A percentile compares a stretch with the other conserved stretches of the same genome.
phyloP scores from a whole-genome alignment of 1,139 yeast genomes.

The Hyphopichia fennica region DNA sequence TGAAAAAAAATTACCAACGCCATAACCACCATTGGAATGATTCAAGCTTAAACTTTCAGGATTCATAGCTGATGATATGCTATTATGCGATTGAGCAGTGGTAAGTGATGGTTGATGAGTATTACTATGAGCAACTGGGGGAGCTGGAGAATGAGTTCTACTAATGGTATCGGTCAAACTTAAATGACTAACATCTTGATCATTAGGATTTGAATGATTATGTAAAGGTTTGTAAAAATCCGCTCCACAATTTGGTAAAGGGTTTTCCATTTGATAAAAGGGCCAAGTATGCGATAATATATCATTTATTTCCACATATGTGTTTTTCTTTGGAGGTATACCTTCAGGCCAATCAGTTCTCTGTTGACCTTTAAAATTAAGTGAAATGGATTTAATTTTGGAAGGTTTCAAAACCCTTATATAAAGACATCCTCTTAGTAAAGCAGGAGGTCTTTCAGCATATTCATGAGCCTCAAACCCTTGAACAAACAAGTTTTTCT shows the following conservation, averaged over 20 bases:
- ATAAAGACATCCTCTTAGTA: constrained; percentile 80
- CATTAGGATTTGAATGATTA: constrained; percentile 8
- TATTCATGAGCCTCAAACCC: constrained; percentile 75
- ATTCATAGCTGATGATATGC: constrained; percentile 6
- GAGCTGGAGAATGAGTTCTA: constrained; percentile 20
- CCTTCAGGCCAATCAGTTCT: constrained; percentile 99
- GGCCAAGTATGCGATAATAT: constrained; percentile 89
- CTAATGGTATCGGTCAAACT: constrained; percentile 26
- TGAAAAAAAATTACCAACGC: constrained; percentile 23
- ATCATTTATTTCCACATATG: constrained; percentile 62
- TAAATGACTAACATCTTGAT: constrained; percentile 33
- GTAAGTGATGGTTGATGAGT: background rate
- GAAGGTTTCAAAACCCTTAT: constrained; percentile 72
- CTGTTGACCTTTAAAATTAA: constrained; percentile 69
- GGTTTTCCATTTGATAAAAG: constrained; percentile 57
- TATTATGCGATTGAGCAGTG: background rate
- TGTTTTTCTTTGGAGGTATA: constrained; percentile 82
- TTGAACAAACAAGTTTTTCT: constrained; percentile 74
- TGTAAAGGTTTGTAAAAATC: constrained; percentile 34
- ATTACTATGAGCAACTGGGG: too few species aligned
- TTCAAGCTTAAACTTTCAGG: constrained; percentile 1
- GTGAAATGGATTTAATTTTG: constrained; percentile 66
- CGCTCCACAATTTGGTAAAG: constrained; percentile 53
- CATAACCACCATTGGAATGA: constrained; percentile 4
- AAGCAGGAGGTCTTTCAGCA: constrained; percentile 71